A percentile compares a stretch with the other conserved stretches of the same genome.
Evolutionary conservation across 805 yeast species (phyloP).

Genomic region (Kazachstania taianensis): DNA sequence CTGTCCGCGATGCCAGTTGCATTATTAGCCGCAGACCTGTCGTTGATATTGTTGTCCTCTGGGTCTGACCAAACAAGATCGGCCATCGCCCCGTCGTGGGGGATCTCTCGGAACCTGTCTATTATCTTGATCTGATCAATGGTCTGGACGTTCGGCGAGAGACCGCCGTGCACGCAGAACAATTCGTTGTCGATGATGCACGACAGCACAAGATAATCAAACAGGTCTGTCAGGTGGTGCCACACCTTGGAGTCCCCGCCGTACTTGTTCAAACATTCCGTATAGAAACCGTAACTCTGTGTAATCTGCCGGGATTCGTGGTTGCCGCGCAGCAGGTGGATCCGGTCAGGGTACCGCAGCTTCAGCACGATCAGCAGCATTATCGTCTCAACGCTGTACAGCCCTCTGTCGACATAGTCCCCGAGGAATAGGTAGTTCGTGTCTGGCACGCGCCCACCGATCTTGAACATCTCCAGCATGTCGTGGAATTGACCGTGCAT

Average conservation of each 20-base stretch:
- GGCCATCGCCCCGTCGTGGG: slow-evolving; percentile 99
- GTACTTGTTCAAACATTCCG: slow-evolving; percentile 87
- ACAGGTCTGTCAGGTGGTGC: slow-evolving; percentile 82
- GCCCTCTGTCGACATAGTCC: slow-evolving; percentile 93
- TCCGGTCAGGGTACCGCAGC: slow-evolving; percentile 77
- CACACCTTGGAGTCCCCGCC: slow-evolving; percentile 68
- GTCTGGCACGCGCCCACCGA: slow-evolving; percentile 88
- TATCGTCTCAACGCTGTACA: slow-evolving; percentile 89
- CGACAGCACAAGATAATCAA: slow-evolving; percentile 80
- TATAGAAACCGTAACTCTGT: slow-evolving; percentile 92
- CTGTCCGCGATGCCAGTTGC: slow-evolving; percentile 4
- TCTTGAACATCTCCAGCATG: slow-evolving; percentile 79
- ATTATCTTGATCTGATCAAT: slow-evolving; percentile 84
- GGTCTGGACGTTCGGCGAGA: slow-evolving; percentile 90
- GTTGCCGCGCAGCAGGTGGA: slow-evolving; percentile 80
- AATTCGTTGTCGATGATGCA: slow-evolving; percentile 85
- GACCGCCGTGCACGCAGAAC: slow-evolving; percentile 95
- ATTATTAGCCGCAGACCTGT: slow-evolving; percentile 17
- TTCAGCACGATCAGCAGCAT: slow-evolving; percentile 72
- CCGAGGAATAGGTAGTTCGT: slow-evolving; percentile 91
- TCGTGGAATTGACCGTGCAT: slow-evolving; percentile 97
- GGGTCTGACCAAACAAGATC: slow-evolving; percentile 99
- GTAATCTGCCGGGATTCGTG: slow-evolving; percentile 96
- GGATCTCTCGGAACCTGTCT: slow-evolving; percentile 88
- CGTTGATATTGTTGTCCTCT: slow-evolving; percentile 60